Evolutionary conservation across 805 yeast genomes (phyloP).

Genomic region (Naumovozyma baii): DNA sequence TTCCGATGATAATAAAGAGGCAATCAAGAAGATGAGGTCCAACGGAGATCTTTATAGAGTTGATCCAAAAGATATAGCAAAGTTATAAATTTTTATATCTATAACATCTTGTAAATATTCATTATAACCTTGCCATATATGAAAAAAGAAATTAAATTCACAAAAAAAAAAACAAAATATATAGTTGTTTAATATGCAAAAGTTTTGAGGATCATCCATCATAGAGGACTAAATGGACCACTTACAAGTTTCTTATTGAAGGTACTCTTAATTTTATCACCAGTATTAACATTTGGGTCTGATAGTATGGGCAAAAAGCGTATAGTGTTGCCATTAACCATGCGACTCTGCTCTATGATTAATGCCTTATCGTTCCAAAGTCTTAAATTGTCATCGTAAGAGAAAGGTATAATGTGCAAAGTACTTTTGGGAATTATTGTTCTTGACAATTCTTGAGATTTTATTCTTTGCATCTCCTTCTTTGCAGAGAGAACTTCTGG

Average conservation of each 20-base stretch:
- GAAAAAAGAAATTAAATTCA: too few relatives aligned
- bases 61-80: background rate
- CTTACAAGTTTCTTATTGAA: background rate
- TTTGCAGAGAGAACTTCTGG: background rate
- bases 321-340: too few relatives aligned
- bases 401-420: background rate
- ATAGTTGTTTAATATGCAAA: too few relatives aligned
- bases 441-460: background rate
- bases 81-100: background rate
- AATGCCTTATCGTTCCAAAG: background rate
- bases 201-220: too few relatives aligned
- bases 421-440: background rate
- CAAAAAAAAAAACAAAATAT: too few relatives aligned
- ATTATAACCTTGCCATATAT: too few relatives aligned
- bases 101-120: background rate
- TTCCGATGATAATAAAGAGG: slow-evolving; percentile 19
- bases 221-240: background rate
- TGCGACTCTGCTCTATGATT: background rate
- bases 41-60: slow-evolving; percentile 27
- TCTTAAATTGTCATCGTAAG: background rate
- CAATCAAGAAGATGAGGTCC: slow-evolving; percentile 24
- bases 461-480: background rate
- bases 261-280: too few relatives aligned
- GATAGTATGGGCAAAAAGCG: too few relatives aligned
- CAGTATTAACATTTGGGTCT: too few relatives aligned